Conservation (phyloP, 108 stramenopile species). For the Fistulifera pelliculosa region DNA sequence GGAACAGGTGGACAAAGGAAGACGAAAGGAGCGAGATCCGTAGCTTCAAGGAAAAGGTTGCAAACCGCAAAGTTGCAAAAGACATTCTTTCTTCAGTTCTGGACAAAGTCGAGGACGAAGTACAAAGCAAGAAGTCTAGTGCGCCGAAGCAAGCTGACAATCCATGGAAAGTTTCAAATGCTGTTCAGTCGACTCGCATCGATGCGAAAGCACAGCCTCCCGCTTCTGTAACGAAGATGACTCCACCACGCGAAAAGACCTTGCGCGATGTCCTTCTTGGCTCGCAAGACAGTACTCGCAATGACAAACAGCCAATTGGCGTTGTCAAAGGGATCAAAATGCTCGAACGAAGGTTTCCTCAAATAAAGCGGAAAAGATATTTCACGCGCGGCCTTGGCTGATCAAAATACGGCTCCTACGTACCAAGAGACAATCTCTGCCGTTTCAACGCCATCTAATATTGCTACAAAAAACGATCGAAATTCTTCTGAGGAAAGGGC, state of each 20-base stretch:
- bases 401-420: slow-evolving; percentile 51
- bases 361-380: too few species aligned
- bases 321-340: too few species aligned
- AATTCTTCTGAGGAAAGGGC: not conserved
- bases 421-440: slow-evolving; percentile 44
- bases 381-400: slow-evolving; percentile 14
- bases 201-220: not conserved
- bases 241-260: not conserved
- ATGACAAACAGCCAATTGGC: not conserved
- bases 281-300: slow-evolving; percentile 1
- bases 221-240: slow-evolving; percentile 1
- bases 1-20: slow-evolving; percentile 18
- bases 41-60: slow-evolving; percentile 15
- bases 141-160: slow-evolving; percentile 2
- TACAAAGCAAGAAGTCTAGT: slow-evolving; percentile 7
- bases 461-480: slow-evolving; percentile 18
- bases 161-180: slow-evolving; percentile 3
- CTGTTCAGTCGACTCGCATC: slow-evolving; percentile 1
- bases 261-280: slow-evolving; percentile 23
- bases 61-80: slow-evolving; percentile 35
- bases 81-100: slow-evolving; percentile 51
- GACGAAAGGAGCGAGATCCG: slow-evolving; percentile 19
- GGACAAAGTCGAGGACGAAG: slow-evolving; percentile 49
- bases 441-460: slow-evolving; percentile 21
- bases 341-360: too few species aligned